A percentile compares a stretch with the other conserved stretches of the same genome.
Evolutionary conservation across 805 yeast genomes (phyloP).

Genomic region (Ogataea zsoltii): DNA sequence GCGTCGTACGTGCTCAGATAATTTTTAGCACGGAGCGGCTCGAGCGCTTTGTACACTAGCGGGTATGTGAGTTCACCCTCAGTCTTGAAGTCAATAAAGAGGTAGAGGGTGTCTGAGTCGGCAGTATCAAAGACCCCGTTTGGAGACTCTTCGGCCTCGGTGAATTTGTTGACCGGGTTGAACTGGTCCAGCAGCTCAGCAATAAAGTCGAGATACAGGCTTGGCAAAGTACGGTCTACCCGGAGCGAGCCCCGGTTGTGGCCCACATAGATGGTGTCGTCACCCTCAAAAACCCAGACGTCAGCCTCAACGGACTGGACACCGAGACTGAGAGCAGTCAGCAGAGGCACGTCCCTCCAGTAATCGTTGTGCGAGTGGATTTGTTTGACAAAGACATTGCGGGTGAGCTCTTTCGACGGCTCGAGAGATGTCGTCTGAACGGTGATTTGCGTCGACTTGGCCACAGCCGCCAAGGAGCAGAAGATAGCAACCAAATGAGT

Average conservation of each 20-base stretch:
- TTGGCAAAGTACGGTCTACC: slow-evolving; percentile 45
- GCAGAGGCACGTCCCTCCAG: slow-evolving; percentile 50
- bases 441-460: slow-evolving; percentile 1
- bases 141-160: slow-evolving; percentile 11
- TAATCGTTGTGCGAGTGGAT: slow-evolving; percentile 62
- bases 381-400: slow-evolving; percentile 25
- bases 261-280: slow-evolving; percentile 52
- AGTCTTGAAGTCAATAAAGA: slow-evolving; percentile 66
- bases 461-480: background rate
- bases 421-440: background rate
- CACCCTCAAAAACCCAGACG: slow-evolving; percentile 46
- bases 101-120: slow-evolving; percentile 52
- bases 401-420: slow-evolving; percentile 24
- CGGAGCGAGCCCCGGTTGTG: slow-evolving; percentile 53
- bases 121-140: slow-evolving; percentile 40
- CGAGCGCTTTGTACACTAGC: slow-evolving; percentile 44
- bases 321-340: slow-evolving; percentile 49
- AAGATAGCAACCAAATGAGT: background rate
- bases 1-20: slow-evolving; percentile 53
- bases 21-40: slow-evolving; percentile 46
- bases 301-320: slow-evolving; percentile 55
- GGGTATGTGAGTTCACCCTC: slow-evolving; percentile 53
- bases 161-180: slow-evolving; percentile 38
- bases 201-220: slow-evolving; percentile 57
- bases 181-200: slow-evolving; percentile 46